Evolutionary conservation across 805 yeast species (phyloP).

Genomic region (Soucietia sequanensis): DNA sequence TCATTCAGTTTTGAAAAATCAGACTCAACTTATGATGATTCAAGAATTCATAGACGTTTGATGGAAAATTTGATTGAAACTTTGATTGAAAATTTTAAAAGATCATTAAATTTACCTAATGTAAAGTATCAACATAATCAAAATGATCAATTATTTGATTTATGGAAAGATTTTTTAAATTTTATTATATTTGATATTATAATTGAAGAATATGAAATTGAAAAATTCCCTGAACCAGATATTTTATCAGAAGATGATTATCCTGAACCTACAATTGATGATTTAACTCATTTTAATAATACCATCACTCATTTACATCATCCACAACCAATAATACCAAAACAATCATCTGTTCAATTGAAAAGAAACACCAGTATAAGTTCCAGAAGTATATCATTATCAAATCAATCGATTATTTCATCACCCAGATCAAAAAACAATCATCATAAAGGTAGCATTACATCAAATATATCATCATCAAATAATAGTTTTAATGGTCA

Average conservation of each 20-base stretch:
- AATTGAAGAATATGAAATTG: neutral
- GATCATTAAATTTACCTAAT: conserved; percentile 6
- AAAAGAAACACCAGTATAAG: conserved; percentile 1
- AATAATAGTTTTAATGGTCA: neutral
- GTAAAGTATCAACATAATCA: neutral
- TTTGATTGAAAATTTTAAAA: conserved; percentile 15
- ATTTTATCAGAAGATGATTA: neutral
- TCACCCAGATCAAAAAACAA: neutral
- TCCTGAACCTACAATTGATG: conserved; percentile 4
- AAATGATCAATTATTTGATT: conserved; percentile 9
- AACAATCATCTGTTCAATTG: too few relatives aligned
- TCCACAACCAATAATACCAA: too few relatives aligned
- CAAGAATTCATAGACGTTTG: conserved; percentile 10
- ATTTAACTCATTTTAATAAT: neutral
- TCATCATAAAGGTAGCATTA: neutral
- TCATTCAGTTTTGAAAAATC: conserved; percentile 2
- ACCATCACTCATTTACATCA: neutral
- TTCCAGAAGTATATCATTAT: conserved; percentile 1
- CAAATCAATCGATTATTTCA: conserved; percentile 1
- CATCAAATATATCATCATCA: neutral
- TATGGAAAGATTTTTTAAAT: conserved; percentile 22
- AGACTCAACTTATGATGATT: conserved; percentile 5
- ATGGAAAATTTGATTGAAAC: conserved; percentile 11
- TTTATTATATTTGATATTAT: conserved; percentile 15
- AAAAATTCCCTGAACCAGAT: neutral